Base-by-base conservation (phyloP, 2,329 filamentous ascomycete genomes). In the Fusarium sp. region DNA sequence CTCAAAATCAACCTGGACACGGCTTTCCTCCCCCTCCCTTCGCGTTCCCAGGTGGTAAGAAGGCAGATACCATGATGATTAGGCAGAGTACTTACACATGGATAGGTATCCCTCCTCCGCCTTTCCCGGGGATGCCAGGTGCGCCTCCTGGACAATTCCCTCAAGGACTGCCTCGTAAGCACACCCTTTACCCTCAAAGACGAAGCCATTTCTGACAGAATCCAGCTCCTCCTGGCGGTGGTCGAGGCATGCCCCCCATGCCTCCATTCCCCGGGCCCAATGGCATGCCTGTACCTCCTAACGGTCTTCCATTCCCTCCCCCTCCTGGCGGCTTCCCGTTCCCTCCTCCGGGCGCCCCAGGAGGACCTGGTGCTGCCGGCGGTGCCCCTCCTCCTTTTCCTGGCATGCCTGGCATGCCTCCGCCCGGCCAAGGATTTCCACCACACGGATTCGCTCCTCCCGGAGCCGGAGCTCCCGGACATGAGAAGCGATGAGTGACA, bases 1-100 rank as follows among this genome's bases (percentile, higher is more conserved):
- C 86, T 16, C 89, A 91, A 78, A 91, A 91, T 82, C 91, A 91
- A 79, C 89, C 89, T 55, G 87, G 87, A 71, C 85, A 84, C 29
- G 82, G 82, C 75, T 82, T 83, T 71, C 80, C 87, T 57, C 86
- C 86, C 37, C 85, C 87, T 73, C 82, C 89, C 38, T 92, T 91
- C 78, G 86, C 84, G 66, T 91, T 94, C 79, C 90, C 91, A 48
- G 89, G 89, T 70, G 85, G 83, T 79, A 79, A 78, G 80, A 79
- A 51, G 70, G 11, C 63, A 55, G 44, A 60, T 37, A 77, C 73
- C 82, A 16, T 78, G 79, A 27, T 52, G 6, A 37, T n/a, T 19
- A 58, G 29, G 14, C 46, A 46, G 52, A 49, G 19, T 37, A 60
- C 63, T 75, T 51, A 75, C 59, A 56, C 27, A 79, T 86, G 66